Conservation (phyloP, 163 green algal species). For the Scenedesmus sp. region DNA sequence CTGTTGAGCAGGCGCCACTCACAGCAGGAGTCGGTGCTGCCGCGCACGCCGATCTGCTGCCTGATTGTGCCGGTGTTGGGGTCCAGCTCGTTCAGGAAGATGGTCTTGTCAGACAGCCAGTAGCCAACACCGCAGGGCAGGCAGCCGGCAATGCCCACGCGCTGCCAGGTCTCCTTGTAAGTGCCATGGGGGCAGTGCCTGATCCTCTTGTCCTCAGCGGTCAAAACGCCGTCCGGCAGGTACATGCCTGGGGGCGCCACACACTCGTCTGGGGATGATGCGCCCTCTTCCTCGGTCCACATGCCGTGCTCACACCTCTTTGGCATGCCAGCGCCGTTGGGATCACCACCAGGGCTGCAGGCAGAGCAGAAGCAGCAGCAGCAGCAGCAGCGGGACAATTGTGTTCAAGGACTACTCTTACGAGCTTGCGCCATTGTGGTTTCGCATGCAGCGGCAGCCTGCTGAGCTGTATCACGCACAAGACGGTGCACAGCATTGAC, state of each 20-base stretch:
- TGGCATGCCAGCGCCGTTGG: neutral
- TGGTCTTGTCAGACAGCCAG: slow-evolving; percentile 18
- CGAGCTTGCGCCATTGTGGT: neutral
- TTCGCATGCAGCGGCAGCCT: neutral
- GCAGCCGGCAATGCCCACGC: neutral
- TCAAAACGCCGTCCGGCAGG: neutral
- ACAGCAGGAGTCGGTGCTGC: slow-evolving; percentile 5
- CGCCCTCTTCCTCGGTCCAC: neutral
- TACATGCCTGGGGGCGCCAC: neutral
- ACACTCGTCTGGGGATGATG: neutral
- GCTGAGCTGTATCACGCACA: neutral
- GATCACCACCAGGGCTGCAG: neutral
- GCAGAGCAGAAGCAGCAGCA: no score
- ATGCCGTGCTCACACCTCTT: neutral
- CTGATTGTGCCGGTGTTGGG: neutral
- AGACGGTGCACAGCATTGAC: neutral
- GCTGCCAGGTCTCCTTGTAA: slow-evolving; percentile 16
- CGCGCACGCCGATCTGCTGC: slow-evolving; percentile 5
- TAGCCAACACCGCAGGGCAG: neutral
- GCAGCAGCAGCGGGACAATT: no score
- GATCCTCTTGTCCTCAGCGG: neutral
- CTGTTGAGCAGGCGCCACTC: neutral
- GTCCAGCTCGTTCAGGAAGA: slow-evolving; percentile 2
- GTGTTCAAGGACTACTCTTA: no score
- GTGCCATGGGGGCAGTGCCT: neutral